Percentiles rank a stretch among this genome's conserved stretches.
These are phyloP conservation scores for Melampsora abietis-canadensis DNA, from an alignment of 1,284 basidiomycete species.

Conservation along the genomic window DNA sequence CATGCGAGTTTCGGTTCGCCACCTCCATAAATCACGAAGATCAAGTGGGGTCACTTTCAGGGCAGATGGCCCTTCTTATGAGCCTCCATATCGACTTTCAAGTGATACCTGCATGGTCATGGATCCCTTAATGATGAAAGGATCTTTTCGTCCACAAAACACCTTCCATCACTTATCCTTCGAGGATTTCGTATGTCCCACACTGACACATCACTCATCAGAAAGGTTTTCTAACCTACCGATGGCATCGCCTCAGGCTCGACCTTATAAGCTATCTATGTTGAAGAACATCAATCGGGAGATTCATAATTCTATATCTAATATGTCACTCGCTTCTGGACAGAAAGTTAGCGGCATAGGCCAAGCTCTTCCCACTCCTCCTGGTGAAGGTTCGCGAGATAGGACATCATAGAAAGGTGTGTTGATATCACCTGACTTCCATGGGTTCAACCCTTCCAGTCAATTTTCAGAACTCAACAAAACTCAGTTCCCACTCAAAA, in stretches of 20 bases:
- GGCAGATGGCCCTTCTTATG: too few relatives aligned
- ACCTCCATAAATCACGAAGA: not conserved
- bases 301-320: not conserved
- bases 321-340: too few relatives aligned
- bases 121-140: not conserved
- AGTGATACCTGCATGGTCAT: not conserved
- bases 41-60: too few relatives aligned
- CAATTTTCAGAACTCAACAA: too few relatives aligned
- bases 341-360: too few relatives aligned
- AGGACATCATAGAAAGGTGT: too few relatives aligned
- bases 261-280: not conserved
- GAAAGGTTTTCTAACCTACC: not conserved
- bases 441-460: too few relatives aligned
- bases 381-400: too few relatives aligned
- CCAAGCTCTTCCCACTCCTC: too few relatives aligned
- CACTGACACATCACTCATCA: not conserved
- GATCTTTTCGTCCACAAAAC: not conserved
- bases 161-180: not conserved
- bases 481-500: too few relatives aligned
- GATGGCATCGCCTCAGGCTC: not conserved
- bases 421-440: too few relatives aligned
- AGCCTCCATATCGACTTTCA: not conserved
- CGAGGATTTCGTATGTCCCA: not conserved
- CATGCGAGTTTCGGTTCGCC: not conserved
- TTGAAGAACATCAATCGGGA: not conserved